phyloP scores from a whole-genome alignment of 305 asterid species.

The Withania somnifera region DNA sequence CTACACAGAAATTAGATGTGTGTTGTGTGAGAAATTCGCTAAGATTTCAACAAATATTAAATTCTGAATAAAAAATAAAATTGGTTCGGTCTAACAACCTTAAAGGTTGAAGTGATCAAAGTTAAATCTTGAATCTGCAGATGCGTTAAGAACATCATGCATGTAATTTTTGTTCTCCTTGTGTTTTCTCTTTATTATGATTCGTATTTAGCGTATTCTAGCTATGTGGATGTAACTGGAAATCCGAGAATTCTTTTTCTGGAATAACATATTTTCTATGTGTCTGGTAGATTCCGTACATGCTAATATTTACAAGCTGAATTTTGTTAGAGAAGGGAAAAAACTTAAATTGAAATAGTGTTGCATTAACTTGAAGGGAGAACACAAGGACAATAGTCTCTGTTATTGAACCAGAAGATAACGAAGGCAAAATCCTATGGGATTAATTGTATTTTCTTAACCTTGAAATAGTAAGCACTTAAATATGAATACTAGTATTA shows the following conservation, averaged over 20 bases:
- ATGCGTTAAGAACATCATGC: not conserved
- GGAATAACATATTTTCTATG: not conserved
- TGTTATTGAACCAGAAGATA: no score
- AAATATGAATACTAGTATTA: not conserved
- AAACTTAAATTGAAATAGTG: not conserved
- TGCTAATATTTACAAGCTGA: not conserved
- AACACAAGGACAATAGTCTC: not conserved
- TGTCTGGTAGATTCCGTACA: not conserved
- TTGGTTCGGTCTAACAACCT: not conserved
- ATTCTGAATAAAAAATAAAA: not conserved
- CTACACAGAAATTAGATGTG: not conserved
- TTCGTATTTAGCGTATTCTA: not conserved
- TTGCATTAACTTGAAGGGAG: not conserved
- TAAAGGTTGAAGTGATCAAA: not conserved
- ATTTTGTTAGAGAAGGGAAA: not conserved
- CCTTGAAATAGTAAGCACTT: no score
- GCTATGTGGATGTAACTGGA: slow-evolving; percentile 45
- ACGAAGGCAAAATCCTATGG: not conserved
- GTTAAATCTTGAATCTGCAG: no score
- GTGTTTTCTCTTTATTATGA: not conserved
- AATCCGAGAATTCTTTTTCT: not conserved
- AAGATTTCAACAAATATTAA: not conserved
- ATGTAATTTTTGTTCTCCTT: not conserved
- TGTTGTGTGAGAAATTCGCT: not conserved
- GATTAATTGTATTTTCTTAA: not conserved